Conservation (phyloP, 2,329 filamentous ascomycete genomes). For the Chaetomiaceae sp. region DNA sequence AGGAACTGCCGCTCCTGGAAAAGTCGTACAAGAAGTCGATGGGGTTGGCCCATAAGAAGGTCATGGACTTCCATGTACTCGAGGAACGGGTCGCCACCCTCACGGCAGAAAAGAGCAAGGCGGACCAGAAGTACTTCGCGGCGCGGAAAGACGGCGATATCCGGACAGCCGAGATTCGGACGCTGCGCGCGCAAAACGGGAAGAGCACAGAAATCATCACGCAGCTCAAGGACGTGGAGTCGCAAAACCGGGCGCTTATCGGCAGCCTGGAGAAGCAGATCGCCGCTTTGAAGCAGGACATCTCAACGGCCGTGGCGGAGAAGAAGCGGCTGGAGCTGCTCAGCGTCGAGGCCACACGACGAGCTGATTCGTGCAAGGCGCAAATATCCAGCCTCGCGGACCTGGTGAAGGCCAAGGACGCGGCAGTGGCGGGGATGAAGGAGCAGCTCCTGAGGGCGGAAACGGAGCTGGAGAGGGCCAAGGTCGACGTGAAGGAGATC, state of each 20-base stretch:
- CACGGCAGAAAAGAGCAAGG: constrained; percentile 86
- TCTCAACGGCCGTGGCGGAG: constrained; percentile 64
- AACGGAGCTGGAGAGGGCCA: constrained; percentile 72
- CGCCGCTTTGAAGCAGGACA: constrained; percentile 71
- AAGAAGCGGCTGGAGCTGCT: constrained; percentile 70
- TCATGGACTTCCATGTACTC: constrained; percentile 65
- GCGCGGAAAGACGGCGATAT: constrained; percentile 92
- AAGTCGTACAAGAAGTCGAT: constrained; percentile 87
- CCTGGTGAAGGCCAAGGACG: constrained; percentile 69
- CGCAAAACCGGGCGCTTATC: constrained; percentile 66
- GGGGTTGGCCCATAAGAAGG: constrained; percentile 76
- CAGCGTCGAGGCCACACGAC: constrained; percentile 61
- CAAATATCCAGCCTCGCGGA: constrained; percentile 73
- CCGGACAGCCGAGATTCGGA: constrained; percentile 71
- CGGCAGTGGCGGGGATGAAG: constrained; percentile 43
- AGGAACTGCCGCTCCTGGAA: constrained; percentile 83
- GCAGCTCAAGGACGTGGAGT: constrained; percentile 85
- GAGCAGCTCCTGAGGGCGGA: constrained; percentile 59
- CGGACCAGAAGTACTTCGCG: constrained; percentile 96
- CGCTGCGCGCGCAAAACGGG: constrained; percentile 72
- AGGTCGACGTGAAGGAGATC: constrained; percentile 67
- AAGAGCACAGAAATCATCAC: constrained; percentile 92
- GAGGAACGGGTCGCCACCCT: constrained; percentile 73
- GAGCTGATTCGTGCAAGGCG: constrained; percentile 63
- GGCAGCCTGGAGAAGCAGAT: constrained; percentile 88